Percentiles rank a stretch among this genome's conserved stretches.
Evolutionary conservation across 73 alveolate genomes (phyloP).

Genomic region (Paramecium sonneborni): DNA sequence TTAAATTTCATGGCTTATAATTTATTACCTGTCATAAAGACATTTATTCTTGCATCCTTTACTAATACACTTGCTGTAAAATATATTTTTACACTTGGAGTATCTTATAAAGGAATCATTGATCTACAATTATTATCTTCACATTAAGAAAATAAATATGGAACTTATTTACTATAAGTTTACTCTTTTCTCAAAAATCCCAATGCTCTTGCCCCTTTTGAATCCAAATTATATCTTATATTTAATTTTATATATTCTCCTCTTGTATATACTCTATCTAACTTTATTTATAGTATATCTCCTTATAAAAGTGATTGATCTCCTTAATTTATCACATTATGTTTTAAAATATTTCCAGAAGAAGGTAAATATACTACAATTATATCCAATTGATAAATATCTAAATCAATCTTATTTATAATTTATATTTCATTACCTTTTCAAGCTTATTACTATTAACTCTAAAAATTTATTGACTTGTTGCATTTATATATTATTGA

Average conservation of each 20-base stretch:
- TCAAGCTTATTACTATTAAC: not conserved
- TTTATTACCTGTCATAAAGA: constrained; percentile 62
- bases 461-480: not conserved
- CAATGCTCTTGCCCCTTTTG: constrained; percentile 70
- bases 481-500: not conserved
- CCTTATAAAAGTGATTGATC: constrained; percentile 4
- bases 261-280: not conserved
- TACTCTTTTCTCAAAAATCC: constrained; percentile 77
- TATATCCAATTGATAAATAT: not conserved
- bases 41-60: constrained; percentile 59
- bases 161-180: constrained; percentile 85
- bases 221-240: constrained; percentile 47
- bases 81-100: constrained; percentile 91
- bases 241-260: not conserved
- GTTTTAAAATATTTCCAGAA: not conserved
- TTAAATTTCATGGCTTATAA: not conserved
- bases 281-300: not conserved
- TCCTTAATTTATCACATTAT: not conserved
- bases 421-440: not conserved
- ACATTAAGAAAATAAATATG: constrained; percentile 91
- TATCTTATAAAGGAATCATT: constrained; percentile 95
- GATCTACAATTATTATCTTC: constrained; percentile 91
- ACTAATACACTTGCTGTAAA: constrained; percentile 71
- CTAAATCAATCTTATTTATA: not conserved
- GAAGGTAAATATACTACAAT: not conserved